Evolutionary conservation across 495 filamentous ascomycete species (phyloP), one percentile per base, ranked within the genome.

Genomic region (Astrocystis sublimbata): DNA sequence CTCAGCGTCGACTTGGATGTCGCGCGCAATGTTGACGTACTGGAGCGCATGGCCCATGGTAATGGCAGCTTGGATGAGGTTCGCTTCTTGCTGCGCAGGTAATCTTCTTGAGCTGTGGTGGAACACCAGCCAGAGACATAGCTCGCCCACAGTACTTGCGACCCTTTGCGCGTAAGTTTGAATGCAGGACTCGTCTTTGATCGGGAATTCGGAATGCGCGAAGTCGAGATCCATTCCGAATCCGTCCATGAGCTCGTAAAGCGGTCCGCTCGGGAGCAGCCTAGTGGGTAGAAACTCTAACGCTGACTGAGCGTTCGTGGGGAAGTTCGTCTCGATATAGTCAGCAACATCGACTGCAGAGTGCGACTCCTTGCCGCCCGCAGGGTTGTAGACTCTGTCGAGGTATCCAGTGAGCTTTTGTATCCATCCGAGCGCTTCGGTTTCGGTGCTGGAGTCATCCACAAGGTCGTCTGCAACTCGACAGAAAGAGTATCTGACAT

Each of bases 11-110:
- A 84, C 82, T 8, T 69, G 60, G 21, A 90, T 85, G 63, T 91
- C 88, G 7, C 88, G 84, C 26, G 88, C 84, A 61, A 91, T 88
- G 60, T 90, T 91, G 54, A 89, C 80, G 63, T 85, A 89, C 62
- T 91, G 88, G 30, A 91, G 70, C 17, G 88, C 86, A 42, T 85
- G 77, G 0, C 88, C 88, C 88, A 90, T 90, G 1, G 75, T 76
- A 6, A 75, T 71, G 6, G 84, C 85, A 5, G 85, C 79, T 8
- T 70, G 54, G 2, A 84, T 67, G 6, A 81, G 73, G 3, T 60
- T 38, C 8, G 64, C 58, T 55, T 71, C 58, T 31, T 68, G 64
- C 4, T 62, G 62, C 2, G 51, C 52, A 10, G 69, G 40, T 28
- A 75, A 59, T 6, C 63, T 61, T 28, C 58, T 68, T 8, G 64